Evolutionary conservation across 176 grass and related monocot species (phyloP), one percentile per base, ranked within the genome.

Genomic region (Elaeis guineensis): DNA sequence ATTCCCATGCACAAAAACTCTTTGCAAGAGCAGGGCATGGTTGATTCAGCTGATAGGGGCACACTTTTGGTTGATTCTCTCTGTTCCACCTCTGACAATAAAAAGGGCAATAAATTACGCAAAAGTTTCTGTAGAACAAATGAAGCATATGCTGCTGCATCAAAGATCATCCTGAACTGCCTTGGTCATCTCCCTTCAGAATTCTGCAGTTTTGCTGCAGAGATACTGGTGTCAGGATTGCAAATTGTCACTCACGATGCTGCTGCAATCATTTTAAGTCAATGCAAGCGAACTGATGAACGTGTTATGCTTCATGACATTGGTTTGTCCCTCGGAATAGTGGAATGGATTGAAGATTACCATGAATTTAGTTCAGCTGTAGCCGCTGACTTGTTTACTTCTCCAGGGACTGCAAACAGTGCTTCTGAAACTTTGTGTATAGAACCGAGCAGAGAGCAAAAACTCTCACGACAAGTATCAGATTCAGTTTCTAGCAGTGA

Each of bases 231-330:
- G 58, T 25, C 87, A 59, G 87, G 87, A 55, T 75, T 91, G 74
- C 52, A 62, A 64, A 54, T 61, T 64, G 59, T 97, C 73, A 83
- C 75, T n/a, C 90, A 77, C 49, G 63, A 89, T 55, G 83, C 75
- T 35, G 74, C 75, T 82, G 63, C 64, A 56, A 25, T 71, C 44
- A 76, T 97, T 58, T 66, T 97, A 73, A 65, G 67, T 64, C 70
- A 78, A 79, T 80, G 83, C 62, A 87, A 57, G 63, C 77, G 74
- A 63, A 65, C 66, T 58, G 63, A 67, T 50, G 72, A 97, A 59
- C 69, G 79, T 71, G 79, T 77, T 75, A 97, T 97, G 75, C 87
- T 97, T 80, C 92, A 97, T 83, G 84, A 89, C 72, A 85, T 97
- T 85, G 92, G 92, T 54, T 77, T 97, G 50, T 85, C 87, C 62